Evolutionary conservation across 106 monocot genomes (phyloP), one percentile per base, ranked within the genome.

Genomic region (Amphibolis antarctica): DNA sequence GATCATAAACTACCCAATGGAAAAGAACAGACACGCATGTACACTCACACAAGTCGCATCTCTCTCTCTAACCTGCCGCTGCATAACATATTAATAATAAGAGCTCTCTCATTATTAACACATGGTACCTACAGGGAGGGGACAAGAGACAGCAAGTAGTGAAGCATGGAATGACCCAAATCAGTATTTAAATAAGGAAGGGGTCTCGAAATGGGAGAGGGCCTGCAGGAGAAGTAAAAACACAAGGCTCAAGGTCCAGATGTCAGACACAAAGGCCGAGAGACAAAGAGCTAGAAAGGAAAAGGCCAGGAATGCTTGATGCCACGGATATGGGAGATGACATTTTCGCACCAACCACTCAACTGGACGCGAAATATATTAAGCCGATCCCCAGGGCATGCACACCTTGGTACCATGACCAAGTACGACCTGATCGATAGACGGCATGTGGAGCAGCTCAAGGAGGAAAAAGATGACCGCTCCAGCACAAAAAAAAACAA

Each of bases 151-250:
- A 58, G 28, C 27, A 30, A 27, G 28, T 5, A n/a, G 58, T 58
- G 29, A 31, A 29, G 30, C 28, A 31, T 58, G 58, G 58, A 58
- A 58, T 58, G 58, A 58, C 58, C 58, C 58, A 58, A 58, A 31
- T 58, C 28, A 31, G 58, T 58, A 58, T 31, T 58, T 17, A 28
- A 58, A 61, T 61, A 27, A 44, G 44, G 43, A 61, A 44, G 61
- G 20, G 20, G 42, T 20, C 61, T 61, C 61, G 61, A 61, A 61
- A 61, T 58, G 58, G n/a, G 58, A n/a, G 58, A 58, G 58, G 24
- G 58, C 13, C 58, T 18, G 29, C 28, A 58, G 42, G 15, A 42
- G 36, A 42, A 61, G 42, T n/a, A 10, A 61, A 15, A n/a, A n/a
- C 61, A 44, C 61, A 61, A 44, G 61, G 61, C 44, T 61, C 61